phyloP scores from a whole-genome alignment of 2,329 filamentous ascomycete species.

The Teratosphaeriaceae sp. region DNA sequence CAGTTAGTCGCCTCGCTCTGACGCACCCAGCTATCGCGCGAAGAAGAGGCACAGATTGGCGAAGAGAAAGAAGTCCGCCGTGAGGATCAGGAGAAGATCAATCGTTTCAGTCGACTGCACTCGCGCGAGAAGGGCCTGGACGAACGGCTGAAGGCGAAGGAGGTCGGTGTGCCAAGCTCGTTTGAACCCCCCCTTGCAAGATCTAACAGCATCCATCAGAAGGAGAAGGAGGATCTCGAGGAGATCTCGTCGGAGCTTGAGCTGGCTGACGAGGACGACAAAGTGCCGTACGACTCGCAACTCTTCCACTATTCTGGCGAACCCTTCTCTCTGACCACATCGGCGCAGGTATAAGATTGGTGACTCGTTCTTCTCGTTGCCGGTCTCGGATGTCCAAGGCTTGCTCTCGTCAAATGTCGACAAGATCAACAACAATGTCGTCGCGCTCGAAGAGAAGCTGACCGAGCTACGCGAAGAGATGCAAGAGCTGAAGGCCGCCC shows the following conservation, averaged over 20 bases:
- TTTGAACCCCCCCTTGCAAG: not conserved
- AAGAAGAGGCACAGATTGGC: slow-evolving; percentile 71
- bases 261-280: slow-evolving; percentile 89
- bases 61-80: slow-evolving; percentile 91
- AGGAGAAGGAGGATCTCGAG: slow-evolving; percentile 97
- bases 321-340: slow-evolving; percentile 13
- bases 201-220: slow-evolving; percentile 48
- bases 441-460: slow-evolving; percentile 69
- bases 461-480: slow-evolving; percentile 74
- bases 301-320: not conserved
- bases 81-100: slow-evolving; percentile 98
- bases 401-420: slow-evolving; percentile 67
- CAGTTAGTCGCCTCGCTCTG: not conserved
- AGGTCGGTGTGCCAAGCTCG: slow-evolving; percentile 49
- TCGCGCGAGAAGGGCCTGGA: slow-evolving; percentile 73
- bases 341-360: slow-evolving; percentile 81
- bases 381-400: slow-evolving; percentile 77
- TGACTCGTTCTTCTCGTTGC: slow-evolving; percentile 86
- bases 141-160: slow-evolving; percentile 73
- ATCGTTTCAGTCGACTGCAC: slow-evolving; percentile 90
- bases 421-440: slow-evolving; percentile 70
- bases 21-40: slow-evolving; percentile 69
- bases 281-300: slow-evolving; percentile 73
- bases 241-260: slow-evolving; percentile 88
- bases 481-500: slow-evolving; percentile 78